Evolutionary conservation across 2,329 filamentous ascomycete genomes (phyloP), one percentile per base, ranked within the genome.

Genomic region (Ceratocystis eucalypticola): DNA sequence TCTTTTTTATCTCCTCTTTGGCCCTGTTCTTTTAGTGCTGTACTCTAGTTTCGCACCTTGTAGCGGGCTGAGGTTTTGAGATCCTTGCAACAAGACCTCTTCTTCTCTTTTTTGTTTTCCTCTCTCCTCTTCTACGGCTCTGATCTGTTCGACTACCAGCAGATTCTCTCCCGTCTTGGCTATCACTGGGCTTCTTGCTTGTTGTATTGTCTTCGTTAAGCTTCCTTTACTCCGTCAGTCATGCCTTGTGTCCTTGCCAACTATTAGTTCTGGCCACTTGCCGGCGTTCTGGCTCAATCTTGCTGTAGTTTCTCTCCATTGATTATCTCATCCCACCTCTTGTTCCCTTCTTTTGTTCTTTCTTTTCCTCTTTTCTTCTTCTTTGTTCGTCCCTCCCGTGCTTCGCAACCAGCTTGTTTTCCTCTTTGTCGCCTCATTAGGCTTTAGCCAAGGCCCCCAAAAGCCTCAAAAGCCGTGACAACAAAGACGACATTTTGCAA

Each of bases 151-250:
- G 55, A 33, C 55, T 30, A 37, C 55, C 17, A 2, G 6, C 25
- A 59, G 15, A 44, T 20, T 20, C 61, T 61, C 66, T 67, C 33
- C 65, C 68, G 55, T 70, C 66, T 48, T 20, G n/a, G 55, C n/a
- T 59, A n/a, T 37, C 50, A 64, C 48, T 66, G 44, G 48, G 12
- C 25, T 64, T 63, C 25, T 15, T 63, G 50, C 44, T 41, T 45
- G 15, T 37, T 59, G 30, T 33, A 59, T 59, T n/a, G 25, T 33
- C 25, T 41, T 48, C n/a, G 61, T 50, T 25, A 41, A 33, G 1
- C 15, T 33, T 4, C 25, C 45, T 55, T 20, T 33, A 17, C 33
- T 33, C 46, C 33, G 33, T 33, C 46, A 63, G 69, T 57, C 48
- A 61, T 61, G 64, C 65, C 46, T 66, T 57, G 50, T 61, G 53